Base-by-base conservation (phyloP, 2,329 filamentous ascomycete species). In the Aschersonia sp. region DNA sequence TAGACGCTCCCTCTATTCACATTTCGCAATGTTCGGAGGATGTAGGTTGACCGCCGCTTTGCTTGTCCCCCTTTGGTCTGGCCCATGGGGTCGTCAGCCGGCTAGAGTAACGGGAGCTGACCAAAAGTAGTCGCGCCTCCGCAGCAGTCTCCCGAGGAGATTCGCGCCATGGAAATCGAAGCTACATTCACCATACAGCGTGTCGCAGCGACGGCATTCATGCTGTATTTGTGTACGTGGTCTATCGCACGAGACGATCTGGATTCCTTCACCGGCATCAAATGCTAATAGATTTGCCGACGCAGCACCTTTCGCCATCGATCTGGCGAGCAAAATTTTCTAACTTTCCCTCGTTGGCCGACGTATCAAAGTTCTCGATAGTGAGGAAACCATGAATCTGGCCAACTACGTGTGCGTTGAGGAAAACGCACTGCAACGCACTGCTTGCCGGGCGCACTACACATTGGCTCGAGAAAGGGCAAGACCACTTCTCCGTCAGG, bases 191-290 rank as follows among this genome's bases (percentile, higher is more conserved):
- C 81, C 46, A 70, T 91, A 55, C 80, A 84, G 68, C 74, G 73
- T 58, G 83, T 83, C 52, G 61, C 82, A 48, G 74, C 77, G 40
- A 78, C 79, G 12, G 81, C 80, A 53, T 71, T 82, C 40, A 65
- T 85, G 45, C 74, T 92, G 45, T 91, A 91, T 62, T 68, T 92
- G 51, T 87, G 86, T 92, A 78, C 49, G 35, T 38, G 7, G 7
- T 3, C 7, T 38, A 12, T 12, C 7, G 35, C 7, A 38, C 35
- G 12, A 7, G 7, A 9, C 35, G 12, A 12, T 9, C 3, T 12
- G 7, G 7, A 12, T 12, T 12, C 12, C 12, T 38, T 38, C 35
- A 38, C 20, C 35, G 5, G 12, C 12, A 20, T 30, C 29, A 6
- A 31, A 20, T 29, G 32, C 10, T 40, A 28, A 12, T 20, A n/a